phyloP scores from a whole-genome alignment of 2,329 filamentous ascomycete species.

The Lachnellula occidentalis region DNA sequence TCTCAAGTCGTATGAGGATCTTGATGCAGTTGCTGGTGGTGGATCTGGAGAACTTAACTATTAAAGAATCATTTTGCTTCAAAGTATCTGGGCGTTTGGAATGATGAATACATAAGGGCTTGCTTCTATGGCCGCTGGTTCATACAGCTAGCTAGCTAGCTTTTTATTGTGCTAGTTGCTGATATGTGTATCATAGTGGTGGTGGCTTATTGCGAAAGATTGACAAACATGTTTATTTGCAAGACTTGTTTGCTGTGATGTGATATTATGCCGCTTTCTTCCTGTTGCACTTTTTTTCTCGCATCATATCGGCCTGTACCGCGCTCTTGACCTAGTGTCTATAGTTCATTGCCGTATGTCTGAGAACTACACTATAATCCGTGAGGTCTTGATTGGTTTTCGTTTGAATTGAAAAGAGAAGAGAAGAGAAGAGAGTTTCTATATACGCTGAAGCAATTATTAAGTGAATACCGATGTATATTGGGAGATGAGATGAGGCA shows the following conservation, averaged over 20 bases:
- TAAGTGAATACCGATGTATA: too few species aligned
- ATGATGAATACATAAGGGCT: neutral
- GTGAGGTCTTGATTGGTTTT: too few species aligned
- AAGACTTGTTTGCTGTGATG: too few species aligned
- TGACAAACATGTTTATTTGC: too few species aligned
- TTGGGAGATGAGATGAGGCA: too few species aligned
- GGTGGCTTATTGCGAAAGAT: neutral
- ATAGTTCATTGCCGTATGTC: too few species aligned
- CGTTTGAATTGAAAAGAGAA: too few species aligned
- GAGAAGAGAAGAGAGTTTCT: too few species aligned
- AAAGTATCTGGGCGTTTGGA: neutral
- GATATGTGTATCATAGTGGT: neutral
- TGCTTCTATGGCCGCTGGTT: neutral
- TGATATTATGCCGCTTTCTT: neutral
- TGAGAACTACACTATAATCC: too few species aligned
- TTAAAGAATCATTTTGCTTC: conserved; percentile 35
- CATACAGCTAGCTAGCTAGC: neutral
- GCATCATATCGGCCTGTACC: too few species aligned
- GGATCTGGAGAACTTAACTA: conserved; percentile 88
- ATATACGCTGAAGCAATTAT: too few species aligned
- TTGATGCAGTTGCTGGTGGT: conserved; percentile 75
- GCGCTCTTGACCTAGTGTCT: too few species aligned
- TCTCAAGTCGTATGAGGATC: conserved; percentile 93
- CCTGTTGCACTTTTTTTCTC: neutral
- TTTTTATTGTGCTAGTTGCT: neutral